Base-by-base conservation (phyloP, 1,284 basidiomycete species). In the Microbotryomycetes sp. region DNA sequence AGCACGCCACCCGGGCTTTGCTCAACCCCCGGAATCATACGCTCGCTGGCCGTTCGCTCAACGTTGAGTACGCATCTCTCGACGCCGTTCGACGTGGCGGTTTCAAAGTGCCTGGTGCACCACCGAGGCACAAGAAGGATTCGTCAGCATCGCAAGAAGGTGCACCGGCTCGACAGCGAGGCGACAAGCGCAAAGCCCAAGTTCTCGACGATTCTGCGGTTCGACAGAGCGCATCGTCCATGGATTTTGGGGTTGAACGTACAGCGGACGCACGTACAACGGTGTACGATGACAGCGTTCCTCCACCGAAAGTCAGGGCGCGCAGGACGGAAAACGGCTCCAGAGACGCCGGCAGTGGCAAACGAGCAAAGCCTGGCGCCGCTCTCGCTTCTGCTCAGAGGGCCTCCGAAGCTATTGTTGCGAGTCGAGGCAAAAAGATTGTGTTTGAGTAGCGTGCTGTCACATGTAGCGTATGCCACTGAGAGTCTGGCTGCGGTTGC, bases 341-440 rank as follows among this genome's bases (percentile, higher is more conserved):
- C 4, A 15, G 27, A 15, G 27, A 50, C 6, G 27, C 18, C 49
- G 7, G n/a, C 50, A 16, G n/a, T 11, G 59, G 35, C 16, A 67
- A 76, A 59, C 81, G 91, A 57, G 81, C 85, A 6, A 86, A 83
- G 74, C 92, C 93, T 26, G 93, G 93, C 58, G 93, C 91, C 4
- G 91, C 91, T 4, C 81, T 97, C 24, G 91, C 92, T 0, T 82
- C 83, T 61, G 93, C 94, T 21, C 86, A 87, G 73, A 82, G 93
- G 57, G 89, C 90, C 75, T 87, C 85, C 61, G 85, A 84, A 21
- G 88, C 85, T 1, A 94, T 97, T 70, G 81, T 96, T 5, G 85
- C 86, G 29, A 79, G 81, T 65, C 79, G 83, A 70, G 89, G 89
- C n/a, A 83, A 84, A 74, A 96, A 92, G 78, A 87, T 88, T 60